Evolutionary conservation across 2,329 filamentous ascomycete genomes (phyloP).

Genomic region (Arachnomyces sp.): DNA sequence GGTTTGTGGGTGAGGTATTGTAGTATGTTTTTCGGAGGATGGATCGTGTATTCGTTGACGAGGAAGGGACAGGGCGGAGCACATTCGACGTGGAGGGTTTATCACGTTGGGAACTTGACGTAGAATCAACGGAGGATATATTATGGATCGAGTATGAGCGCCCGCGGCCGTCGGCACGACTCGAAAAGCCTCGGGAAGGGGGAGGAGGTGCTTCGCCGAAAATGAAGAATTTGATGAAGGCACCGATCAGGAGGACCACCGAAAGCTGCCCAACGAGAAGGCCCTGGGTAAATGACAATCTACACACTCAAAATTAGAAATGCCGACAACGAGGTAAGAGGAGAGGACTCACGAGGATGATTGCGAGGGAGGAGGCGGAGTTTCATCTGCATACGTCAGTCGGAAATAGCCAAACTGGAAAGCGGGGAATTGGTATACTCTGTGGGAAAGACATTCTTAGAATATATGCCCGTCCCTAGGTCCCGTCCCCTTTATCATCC

Average conservation of each 20-base stretch:
- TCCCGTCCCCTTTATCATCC: too few relatives aligned
- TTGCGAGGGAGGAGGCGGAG: slow-evolving; percentile 5
- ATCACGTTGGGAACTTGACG: slow-evolving; percentile 37
- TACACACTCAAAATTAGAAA: slow-evolving; percentile 27
- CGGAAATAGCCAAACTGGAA: neutral
- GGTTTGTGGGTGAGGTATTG: slow-evolving; percentile 48
- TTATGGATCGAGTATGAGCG: slow-evolving; percentile 59
- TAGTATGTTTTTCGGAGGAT: slow-evolving; percentile 97
- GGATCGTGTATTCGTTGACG: slow-evolving; percentile 71
- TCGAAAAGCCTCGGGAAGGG: slow-evolving; percentile 68
- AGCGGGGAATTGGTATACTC: slow-evolving; percentile 4
- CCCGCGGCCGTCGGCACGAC: slow-evolving; percentile 70
- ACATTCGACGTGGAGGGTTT: slow-evolving; percentile 57
- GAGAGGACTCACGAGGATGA: slow-evolving; percentile 8
- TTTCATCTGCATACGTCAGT: slow-evolving; percentile 4
- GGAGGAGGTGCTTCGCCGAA: slow-evolving; percentile 87
- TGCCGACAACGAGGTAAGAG: neutral
- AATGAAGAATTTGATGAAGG: slow-evolving; percentile 99
- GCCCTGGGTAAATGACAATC: slow-evolving; percentile 86
- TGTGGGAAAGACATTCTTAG: slow-evolving; percentile 11
- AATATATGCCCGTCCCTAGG: too few relatives aligned
- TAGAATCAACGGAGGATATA: slow-evolving; percentile 31
- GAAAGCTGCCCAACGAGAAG: slow-evolving; percentile 90
- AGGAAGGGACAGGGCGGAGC: slow-evolving; percentile 61
- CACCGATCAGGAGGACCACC: slow-evolving; percentile 80